Evolutionary conservation across 1,284 basidiomycete species (phyloP), one percentile per base, ranked within the genome.

Genomic region (Abortiporus biennis): DNA sequence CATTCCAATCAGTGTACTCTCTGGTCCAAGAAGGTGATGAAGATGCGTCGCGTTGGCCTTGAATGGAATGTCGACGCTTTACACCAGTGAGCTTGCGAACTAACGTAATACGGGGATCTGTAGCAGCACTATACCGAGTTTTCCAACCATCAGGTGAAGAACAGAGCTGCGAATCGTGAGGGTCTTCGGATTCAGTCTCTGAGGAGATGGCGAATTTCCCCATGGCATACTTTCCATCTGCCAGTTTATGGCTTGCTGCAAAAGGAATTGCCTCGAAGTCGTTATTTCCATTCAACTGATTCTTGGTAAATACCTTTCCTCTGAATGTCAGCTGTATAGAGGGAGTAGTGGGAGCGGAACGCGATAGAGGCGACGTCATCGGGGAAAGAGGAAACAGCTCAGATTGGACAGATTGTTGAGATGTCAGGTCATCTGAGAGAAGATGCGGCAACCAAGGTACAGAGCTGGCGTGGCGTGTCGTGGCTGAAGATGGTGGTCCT

Each of bases 201-300:
- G 71, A 80, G 2, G 80, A 75, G 33, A 86, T 60, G 4, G 82
- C 74, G 56, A 88, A 90, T 59, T 88, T 89, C 17, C 85, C 86
- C 20, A 68, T 52, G 2, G 72, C 68, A 56, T 90, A 89, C 60
- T 88, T 89, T 8, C 74, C 76, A 55, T 89, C 86, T 4, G 73
- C 66, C 4, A 67, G 45, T 17, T 69, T 65, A 53, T 88, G 81
- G 25, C 69, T 74, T 1, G 65, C 57, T 0, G 80, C 74, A 49
- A 90, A 90, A 0, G 76, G 74, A 23, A 90, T 80, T 0, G 86
- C 74, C 23, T 85, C 80, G 48, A 86, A 88, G 15, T 64, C 56
- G n/a, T 44, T 49, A 1, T 52, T 48, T 1, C 53, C 52, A 36
- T 39, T 31, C 49, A 53, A 17, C 46, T 49, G 11, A 24, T 30